Evolutionary conservation across 345 rosid genomes (phyloP), one percentile per base, ranked within the genome.

Genomic region (Odontarrhena argentea): DNA sequence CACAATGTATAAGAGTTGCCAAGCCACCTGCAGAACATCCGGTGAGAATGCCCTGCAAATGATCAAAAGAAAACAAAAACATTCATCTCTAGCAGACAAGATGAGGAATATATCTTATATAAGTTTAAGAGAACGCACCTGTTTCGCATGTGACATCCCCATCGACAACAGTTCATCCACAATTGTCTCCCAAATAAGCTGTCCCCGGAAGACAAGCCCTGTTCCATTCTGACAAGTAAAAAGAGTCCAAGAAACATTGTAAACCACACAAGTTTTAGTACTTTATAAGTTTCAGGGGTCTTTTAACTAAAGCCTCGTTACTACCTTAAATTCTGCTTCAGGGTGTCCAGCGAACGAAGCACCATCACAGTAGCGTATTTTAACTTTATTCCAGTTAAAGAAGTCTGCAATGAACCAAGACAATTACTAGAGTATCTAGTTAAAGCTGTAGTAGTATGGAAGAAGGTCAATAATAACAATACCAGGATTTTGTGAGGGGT

Each of bases 21-120:
- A 93, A 80, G 12, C 96, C 97, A 48, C 98, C 98, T 40, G 98
- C 96, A 75, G 98, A 93, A 78, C 98, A 93, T 75, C 98, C 98
- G 49, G 96, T 53, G 61, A 93, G 94, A 74, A 90, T 74, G 38
- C 92, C 97, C 98, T 90, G 63, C 67, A 65, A 25, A 58, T 26
- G 0, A 22, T 30, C 37, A 55, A 10, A 30, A 44, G 38, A 30
- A 36, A 3, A 22, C 45, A 28, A 3, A 22, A 50, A 34, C 2
- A 30, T 59, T 49, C 49, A 38, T 40, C 9, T 47, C 22, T 37
- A 46, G 24, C 4, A 61, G n/a, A 18, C n/a, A 60, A 53, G 49
- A 60, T 55, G 22, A 5, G 25, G 22, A 1, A 13, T 7, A 13
- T 7, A 46, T 1, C 35, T 53, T 10, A 0, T 4, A 46, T 6